Evolutionary conservation across 257 asterid genomes (phyloP), one percentile per base, ranked within the genome.

Genomic region (Capsicum pubescens): DNA sequence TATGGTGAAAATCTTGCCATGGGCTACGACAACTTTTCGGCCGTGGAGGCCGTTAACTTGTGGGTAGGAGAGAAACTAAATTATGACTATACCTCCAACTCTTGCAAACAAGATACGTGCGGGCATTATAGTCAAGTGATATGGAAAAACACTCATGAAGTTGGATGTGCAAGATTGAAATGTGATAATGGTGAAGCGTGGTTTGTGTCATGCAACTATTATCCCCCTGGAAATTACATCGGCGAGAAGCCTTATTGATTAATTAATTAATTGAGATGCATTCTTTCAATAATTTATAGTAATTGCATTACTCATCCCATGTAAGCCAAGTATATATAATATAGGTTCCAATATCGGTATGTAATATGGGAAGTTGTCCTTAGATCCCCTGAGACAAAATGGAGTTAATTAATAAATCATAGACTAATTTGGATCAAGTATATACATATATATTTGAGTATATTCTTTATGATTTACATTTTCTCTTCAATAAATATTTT

Each of bases 1-100:
- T 86, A 82, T 1, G 91, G 91, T 6, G 91, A 88, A 42, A 88
- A 88, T 42, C 82, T 88, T 32, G 89, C 89, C 1, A 35, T 68
- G 60, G 88, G 85, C 1, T 9, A 19, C 5, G 81, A 84, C 13
- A 81, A 71, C 8, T 14, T 86, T 16, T 54, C 71, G 0, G 91
- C 86, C 0, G 79, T 79, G 1, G 83, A 88, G 17, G 87, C 87
- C 0, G 87, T 84, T n/a, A 71, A 79, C 1, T 0, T 86, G 54
- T 88, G 91, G 91, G 88, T 85, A 0, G 85, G 70, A 4, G 91
- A 88, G 82, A 82, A 60, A 48, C 4, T 17, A 1, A 46, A 59
- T 19, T 88, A 88, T 16, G 55, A 84, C 14, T 82, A 86, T 63
- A 9, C 2, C 0, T 69, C 86, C 2, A 86, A 88, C 44, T 13